These are phyloP conservation scores for Panaeolus cyanescens DNA, from an alignment of 768 basidiomycete species.

Conservation along the genomic window DNA sequence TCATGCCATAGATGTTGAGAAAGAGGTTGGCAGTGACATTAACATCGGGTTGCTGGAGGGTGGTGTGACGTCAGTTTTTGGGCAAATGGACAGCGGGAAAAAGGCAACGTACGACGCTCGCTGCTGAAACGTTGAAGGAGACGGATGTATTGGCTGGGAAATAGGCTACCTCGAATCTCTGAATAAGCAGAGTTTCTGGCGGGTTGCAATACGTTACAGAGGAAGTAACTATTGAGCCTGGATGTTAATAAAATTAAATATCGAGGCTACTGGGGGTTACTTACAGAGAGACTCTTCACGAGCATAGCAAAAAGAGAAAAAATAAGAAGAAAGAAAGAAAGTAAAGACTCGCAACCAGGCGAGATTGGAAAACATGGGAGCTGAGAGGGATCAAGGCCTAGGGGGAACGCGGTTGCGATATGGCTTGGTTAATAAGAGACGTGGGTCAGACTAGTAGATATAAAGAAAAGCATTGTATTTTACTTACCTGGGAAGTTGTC, in stretches of 20 bases:
- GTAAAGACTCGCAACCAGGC: slow-evolving; percentile 73
- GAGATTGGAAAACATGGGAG: slow-evolving; percentile 64
- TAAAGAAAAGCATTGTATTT: slow-evolving; percentile 21
- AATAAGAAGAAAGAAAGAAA: slow-evolving; percentile 40
- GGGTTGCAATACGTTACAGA: slow-evolving; percentile 87
- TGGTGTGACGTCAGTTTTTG: slow-evolving; percentile 16
- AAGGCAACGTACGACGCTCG: slow-evolving; percentile 70
- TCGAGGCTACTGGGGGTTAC: slow-evolving; percentile 26
- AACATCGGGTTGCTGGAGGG: slow-evolving; percentile 63
- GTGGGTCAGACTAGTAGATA: background rate
- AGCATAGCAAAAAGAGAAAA: slow-evolving; percentile 40
- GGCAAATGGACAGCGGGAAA: slow-evolving; percentile 6
- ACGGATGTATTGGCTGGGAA: slow-evolving; percentile 72
- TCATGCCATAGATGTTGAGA: slow-evolving; percentile 86
- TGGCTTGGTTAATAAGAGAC: slow-evolving; percentile 11
- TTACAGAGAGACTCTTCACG: slow-evolving; percentile 62
- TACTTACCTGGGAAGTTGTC: slow-evolving; percentile 4
- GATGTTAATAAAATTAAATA: slow-evolving; percentile 17
- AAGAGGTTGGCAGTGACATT: slow-evolving; percentile 83
- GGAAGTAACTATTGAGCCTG: slow-evolving; percentile 63
- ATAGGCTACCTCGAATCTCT: slow-evolving; percentile 76
- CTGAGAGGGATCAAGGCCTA: slow-evolving; percentile 12
- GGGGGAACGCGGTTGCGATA: slow-evolving; percentile 3
- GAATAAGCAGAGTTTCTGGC: slow-evolving; percentile 76
- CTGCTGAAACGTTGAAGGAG: slow-evolving; percentile 83